Conservation (phyloP, 2,329 filamentous ascomycete genomes). For the Hypoxylon sp. region DNA sequence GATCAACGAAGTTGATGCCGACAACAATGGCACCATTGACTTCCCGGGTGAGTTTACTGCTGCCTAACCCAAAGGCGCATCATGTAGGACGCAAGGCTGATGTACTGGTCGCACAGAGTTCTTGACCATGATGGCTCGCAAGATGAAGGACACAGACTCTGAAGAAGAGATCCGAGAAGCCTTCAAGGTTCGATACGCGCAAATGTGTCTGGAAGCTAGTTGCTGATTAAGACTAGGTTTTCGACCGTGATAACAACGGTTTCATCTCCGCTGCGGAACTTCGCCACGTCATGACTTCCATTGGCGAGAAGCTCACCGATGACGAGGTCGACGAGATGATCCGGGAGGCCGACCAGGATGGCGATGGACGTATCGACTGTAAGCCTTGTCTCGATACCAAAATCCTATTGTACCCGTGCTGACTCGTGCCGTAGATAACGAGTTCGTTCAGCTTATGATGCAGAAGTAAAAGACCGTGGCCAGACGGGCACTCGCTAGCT, state of each 20-base stretch:
- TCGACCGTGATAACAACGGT: slow-evolving; percentile 91
- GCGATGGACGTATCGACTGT: slow-evolving; percentile 91
- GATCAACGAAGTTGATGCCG: slow-evolving; percentile 93
- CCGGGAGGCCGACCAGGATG: slow-evolving; percentile 88
- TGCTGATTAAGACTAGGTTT: slow-evolving; percentile 63
- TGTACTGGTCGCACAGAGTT: slow-evolving; percentile 71
- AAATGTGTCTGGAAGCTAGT: slow-evolving; percentile 15
- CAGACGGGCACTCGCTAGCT: slow-evolving; percentile 37
- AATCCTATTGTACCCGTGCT: slow-evolving; percentile 23
- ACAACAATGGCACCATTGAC: slow-evolving; percentile 93
- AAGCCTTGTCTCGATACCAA: slow-evolving; percentile 52
- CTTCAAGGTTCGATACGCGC: slow-evolving; percentile 74
- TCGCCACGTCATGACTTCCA: slow-evolving; percentile 91
- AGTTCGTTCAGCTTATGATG: slow-evolving; percentile 96
- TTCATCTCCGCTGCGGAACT: slow-evolving; percentile 91
- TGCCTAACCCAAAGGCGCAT: slow-evolving; percentile 20
- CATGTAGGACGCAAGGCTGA: slow-evolving; percentile 48
- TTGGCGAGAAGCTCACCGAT: slow-evolving; percentile 90
- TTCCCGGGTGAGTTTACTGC: slow-evolving; percentile 76
- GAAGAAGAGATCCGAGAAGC: slow-evolving; percentile 92
- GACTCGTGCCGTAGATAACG: slow-evolving; percentile 73
- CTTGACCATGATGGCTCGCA: slow-evolving; percentile 92
- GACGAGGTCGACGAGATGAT: slow-evolving; percentile 96
- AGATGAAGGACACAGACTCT: slow-evolving; percentile 94
- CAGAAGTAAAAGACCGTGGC: slow-evolving; percentile 74